Conservation (phyloP, 1,284 basidiomycete genomes). For the Trametes polyzona region DNA sequence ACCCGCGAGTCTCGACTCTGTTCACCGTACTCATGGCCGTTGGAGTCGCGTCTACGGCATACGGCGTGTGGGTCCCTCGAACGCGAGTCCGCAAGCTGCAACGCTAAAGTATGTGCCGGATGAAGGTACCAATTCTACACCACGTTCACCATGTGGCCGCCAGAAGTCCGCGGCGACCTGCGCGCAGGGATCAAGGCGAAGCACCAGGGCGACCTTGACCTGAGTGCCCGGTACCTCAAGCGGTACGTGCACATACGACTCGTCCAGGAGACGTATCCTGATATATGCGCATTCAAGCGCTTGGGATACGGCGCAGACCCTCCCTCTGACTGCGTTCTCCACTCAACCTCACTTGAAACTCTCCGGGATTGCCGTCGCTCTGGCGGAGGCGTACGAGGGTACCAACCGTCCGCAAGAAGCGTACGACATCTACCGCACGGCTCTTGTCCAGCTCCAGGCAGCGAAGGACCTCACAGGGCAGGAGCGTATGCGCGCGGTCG, state of each 20-base stretch:
- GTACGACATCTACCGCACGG: constrained; percentile 53
- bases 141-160: constrained; percentile 68
- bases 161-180: constrained; percentile 63
- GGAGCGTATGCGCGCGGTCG: constrained; percentile 62
- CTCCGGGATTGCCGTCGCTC: constrained; percentile 68
- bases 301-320: constrained; percentile 55
- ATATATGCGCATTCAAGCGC: constrained; percentile 49
- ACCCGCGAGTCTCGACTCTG: constrained; percentile 45
- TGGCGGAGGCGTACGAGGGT: constrained; percentile 65
- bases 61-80: constrained; percentile 54
- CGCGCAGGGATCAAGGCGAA: constrained; percentile 68
- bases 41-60: constrained; percentile 52
- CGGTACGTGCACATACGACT: constrained; percentile 42
- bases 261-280: constrained; percentile 1
- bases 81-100: neutral
- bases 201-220: constrained; percentile 58
- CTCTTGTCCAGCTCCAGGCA: constrained; percentile 39
- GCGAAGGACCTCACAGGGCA: constrained; percentile 38
- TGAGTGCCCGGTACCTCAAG: constrained; percentile 56
- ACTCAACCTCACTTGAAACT: constrained; percentile 65
- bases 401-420: constrained; percentile 50
- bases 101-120: constrained; percentile 15
- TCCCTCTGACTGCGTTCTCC: constrained; percentile 54
- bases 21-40: constrained; percentile 51
- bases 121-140: constrained; percentile 65